phyloP scores from a whole-genome alignment of 2,329 filamentous ascomycete species.

The Neofusicoccum sp. region DNA sequence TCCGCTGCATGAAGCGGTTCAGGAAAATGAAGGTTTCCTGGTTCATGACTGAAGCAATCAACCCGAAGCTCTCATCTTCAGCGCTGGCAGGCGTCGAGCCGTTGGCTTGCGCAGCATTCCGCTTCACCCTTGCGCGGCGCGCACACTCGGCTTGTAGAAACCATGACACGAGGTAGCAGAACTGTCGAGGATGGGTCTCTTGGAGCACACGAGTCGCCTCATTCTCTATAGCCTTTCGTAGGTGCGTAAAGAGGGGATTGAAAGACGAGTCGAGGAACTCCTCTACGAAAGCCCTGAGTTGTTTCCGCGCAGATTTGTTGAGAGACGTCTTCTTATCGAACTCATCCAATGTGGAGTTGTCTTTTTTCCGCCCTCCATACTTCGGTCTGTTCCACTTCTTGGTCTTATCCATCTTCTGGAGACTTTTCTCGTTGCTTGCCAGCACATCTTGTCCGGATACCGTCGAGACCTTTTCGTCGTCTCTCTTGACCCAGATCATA shows the following conservation, averaged over 20 bases:
- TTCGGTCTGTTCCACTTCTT: constrained; percentile 90
- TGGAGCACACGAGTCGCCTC: constrained; percentile 79
- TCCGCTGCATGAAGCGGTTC: constrained; percentile 78
- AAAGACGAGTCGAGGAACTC: constrained; percentile 96
- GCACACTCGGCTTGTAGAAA: constrained; percentile 84
- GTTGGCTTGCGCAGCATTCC: constrained; percentile 52
- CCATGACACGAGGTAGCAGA: constrained; percentile 91
- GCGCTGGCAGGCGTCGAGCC: constrained; percentile 38
- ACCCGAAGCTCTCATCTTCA: constrained; percentile 74
- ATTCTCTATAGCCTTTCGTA: constrained; percentile 87
- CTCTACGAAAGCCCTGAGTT: constrained; percentile 80
- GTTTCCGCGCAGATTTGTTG: constrained; percentile 71
- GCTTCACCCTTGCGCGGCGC: constrained; percentile 60
- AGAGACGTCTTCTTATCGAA: constrained; percentile 75
- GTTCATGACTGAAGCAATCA: constrained; percentile 86
- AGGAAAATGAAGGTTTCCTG: constrained; percentile 93
- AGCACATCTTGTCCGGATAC: constrained; percentile 88
- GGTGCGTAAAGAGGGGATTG: constrained; percentile 80
- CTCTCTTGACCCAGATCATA: constrained; percentile 94
- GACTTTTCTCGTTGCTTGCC: constrained; percentile 68
- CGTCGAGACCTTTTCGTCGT: constrained; percentile 80
- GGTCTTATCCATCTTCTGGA: constrained; percentile 85
- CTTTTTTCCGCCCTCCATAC: constrained; percentile 46
- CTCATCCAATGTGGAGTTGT: constrained; percentile 55
- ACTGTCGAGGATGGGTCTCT: constrained; percentile 77